Evolutionary conservation across 2,329 filamentous ascomycete species (phyloP), one percentile per base, ranked within the genome.

Genomic region (Fusarium chaquense): DNA sequence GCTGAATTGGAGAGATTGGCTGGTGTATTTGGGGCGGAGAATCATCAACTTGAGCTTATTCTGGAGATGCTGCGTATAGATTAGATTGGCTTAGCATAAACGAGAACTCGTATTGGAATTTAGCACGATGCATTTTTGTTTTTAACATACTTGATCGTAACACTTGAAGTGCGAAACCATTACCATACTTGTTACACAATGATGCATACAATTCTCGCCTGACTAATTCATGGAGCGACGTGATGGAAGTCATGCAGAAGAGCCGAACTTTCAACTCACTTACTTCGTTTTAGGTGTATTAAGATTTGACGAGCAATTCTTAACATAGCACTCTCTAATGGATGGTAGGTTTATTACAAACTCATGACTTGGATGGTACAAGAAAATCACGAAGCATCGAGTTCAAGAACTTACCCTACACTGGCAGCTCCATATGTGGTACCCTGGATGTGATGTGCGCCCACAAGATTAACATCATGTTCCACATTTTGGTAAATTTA

Each of bases 61-160:
- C 45, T 47, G 20, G 45, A 47, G 13, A 47, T 47, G 45, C 2
- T 47, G n/a, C 45, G 45, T 16, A 47, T 47, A 33, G 45, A 47
- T 18, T 47, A 33, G n/a, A 26, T 22, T 20, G 10, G 9, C 1
- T 22, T 22, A 18, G 13, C 3, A 16, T 47, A 18, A 15, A 47
- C 8, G n/a, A 16, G 8, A 33, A 22, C 6, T 32, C 10, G 2
- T 4, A 22, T 18, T 33, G 28, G 15, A 33, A 6, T 33, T 32
- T 22, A 8, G 4, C n/a, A 47, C 4, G 7, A 33, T 10, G 0
- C 0, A 22, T 3, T 43, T 11, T 15, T 41, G 22, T 40, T 40
- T 40, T n/a, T 9, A 1, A 8, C 16, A 35, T 28, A 28, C 26
- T 28, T 28, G 26, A 10, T 28, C 6, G 26, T 10, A 10, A 28